Percentiles rank a stretch among this genome's conserved stretches.
Evolutionary conservation across 306 rosid genomes (phyloP).

Genomic region (Cucurbita moschata): DNA sequence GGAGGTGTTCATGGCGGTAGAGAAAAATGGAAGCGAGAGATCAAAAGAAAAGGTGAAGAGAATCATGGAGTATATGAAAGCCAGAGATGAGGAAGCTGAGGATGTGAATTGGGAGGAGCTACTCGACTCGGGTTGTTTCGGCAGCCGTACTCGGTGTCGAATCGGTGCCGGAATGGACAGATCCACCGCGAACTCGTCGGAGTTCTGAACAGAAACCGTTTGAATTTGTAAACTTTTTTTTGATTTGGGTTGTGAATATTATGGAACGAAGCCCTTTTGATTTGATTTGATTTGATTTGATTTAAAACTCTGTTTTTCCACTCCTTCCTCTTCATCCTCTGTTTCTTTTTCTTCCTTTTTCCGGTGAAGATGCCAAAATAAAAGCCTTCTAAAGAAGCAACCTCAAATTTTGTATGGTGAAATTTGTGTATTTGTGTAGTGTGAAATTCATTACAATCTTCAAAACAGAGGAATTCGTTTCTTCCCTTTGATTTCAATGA

Average conservation of each 20-base stretch:
- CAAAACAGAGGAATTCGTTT: background rate
- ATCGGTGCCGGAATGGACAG: constrained; percentile 6
- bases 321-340: background rate
- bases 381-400: constrained; percentile 1
- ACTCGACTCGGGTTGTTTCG: constrained; percentile 35
- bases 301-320: background rate
- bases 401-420: background rate
- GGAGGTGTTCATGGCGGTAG: constrained; percentile 44
- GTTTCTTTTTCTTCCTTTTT: background rate
- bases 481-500: background rate
- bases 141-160: constrained; percentile 16
- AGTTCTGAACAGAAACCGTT: constrained; percentile 39
- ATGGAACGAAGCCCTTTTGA: background rate
- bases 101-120: constrained; percentile 68
- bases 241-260: background rate
- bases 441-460: background rate
- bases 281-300: background rate
- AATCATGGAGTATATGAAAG: constrained; percentile 43
- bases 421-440: background rate
- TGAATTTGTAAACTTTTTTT: background rate
- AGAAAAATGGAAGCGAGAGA: constrained; percentile 36
- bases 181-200: constrained; percentile 23
- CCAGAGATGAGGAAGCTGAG: constrained; percentile 32
- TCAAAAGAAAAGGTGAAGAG: constrained; percentile 39
- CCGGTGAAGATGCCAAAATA: background rate